phyloP scores from a whole-genome alignment of 164 flowering plant genomes.

The Macadamia tetraphylla region DNA sequence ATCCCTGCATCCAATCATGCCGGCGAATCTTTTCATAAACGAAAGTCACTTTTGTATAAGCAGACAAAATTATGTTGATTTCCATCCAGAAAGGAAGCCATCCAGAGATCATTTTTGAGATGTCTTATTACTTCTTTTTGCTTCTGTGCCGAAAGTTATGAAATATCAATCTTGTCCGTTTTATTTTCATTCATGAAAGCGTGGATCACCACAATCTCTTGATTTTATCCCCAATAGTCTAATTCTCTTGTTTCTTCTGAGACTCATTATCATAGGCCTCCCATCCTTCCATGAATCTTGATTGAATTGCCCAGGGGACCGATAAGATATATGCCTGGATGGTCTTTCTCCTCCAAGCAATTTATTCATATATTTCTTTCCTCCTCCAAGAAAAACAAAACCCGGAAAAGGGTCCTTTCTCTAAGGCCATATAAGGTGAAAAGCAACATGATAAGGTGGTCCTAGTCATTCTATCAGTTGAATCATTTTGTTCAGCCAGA shows the following conservation, averaged over 20 bases:
- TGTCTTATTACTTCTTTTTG: background rate
- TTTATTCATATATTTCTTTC: too few species aligned
- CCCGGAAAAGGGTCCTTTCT: too few species aligned
- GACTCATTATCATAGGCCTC: background rate
- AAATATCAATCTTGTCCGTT: constrained; percentile 5
- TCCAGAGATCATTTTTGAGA: constrained; percentile 9
- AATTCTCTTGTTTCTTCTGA: background rate
- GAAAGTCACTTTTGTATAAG: constrained; percentile 27
- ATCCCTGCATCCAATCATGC: constrained; percentile 32
- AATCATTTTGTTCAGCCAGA: too few species aligned
- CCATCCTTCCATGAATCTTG: too few species aligned
- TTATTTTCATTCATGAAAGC: constrained; percentile 8
- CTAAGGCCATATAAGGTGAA: background rate
- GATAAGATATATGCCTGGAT: too few species aligned
- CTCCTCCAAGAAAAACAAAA: too few species aligned
- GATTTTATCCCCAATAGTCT: background rate
- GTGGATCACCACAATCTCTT: background rate
- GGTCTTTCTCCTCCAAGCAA: too few species aligned
- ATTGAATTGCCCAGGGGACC: too few species aligned
- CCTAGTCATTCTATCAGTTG: too few species aligned
- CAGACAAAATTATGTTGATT: constrained; percentile 27
- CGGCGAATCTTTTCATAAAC: constrained; percentile 24
- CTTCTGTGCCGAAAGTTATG: too few species aligned
- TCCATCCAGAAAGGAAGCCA: constrained; percentile 15
- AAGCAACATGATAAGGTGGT: background rate